These are phyloP conservation scores for Euphorbia schlechtendalii DNA, from an alignment of 441 rosid species.

Conservation along the genomic window DNA sequence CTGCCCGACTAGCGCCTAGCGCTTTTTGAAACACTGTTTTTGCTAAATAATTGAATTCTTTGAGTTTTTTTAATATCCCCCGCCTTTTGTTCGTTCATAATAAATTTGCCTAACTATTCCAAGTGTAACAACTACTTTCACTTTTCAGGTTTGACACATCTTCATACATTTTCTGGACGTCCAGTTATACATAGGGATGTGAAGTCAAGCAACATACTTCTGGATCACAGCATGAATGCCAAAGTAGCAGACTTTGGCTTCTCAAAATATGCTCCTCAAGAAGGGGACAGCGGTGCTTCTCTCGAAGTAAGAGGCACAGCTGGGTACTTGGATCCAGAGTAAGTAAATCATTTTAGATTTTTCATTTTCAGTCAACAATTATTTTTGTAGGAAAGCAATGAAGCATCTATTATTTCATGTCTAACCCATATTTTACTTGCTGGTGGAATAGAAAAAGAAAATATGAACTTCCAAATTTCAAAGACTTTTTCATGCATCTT, in stretches of 20 bases:
- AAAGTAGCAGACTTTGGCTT: conserved; percentile 74
- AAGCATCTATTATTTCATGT: background rate
- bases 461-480: background rate
- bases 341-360: conserved; percentile 18
- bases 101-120: background rate
- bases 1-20: no score
- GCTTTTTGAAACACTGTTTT: no score
- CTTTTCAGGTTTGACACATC: conserved; percentile 52
- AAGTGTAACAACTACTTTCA: background rate
- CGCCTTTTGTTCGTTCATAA: background rate
- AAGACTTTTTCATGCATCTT: background rate
- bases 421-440: background rate
- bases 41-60: background rate
- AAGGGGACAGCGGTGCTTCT: conserved; percentile 67
- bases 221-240: conserved; percentile 68
- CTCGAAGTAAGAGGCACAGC: conserved; percentile 82
- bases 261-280: conserved; percentile 77
- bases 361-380: background rate
- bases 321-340: conserved; percentile 77
- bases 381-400: background rate
- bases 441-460: background rate
- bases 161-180: conserved; percentile 53
- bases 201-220: conserved; percentile 72
- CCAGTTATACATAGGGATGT: conserved; percentile 69
- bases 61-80: background rate